These are phyloP conservation scores for Fusarium sp. DNA, from an alignment of 2,329 filamentous ascomycete species.

Conservation along the genomic window DNA sequence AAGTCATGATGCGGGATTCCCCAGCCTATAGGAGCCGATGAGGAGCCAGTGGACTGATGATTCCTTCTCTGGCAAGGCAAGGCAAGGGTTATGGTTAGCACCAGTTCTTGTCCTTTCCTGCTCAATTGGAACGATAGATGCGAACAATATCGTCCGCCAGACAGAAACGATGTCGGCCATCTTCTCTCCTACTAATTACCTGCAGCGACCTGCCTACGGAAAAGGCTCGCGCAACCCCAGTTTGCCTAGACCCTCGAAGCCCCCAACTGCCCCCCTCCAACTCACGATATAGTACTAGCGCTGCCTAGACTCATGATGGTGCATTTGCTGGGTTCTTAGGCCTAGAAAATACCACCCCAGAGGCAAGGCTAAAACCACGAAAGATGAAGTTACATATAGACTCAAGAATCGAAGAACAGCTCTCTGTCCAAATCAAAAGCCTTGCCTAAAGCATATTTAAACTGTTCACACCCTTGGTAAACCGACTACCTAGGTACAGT, in stretches of 20 bases:
- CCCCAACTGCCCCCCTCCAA: slow-evolving; percentile 32
- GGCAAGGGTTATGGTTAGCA: background rate
- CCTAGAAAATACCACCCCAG: slow-evolving; percentile 18
- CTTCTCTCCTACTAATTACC: background rate
- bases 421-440: background rate
- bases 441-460: background rate
- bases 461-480: background rate
- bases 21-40: background rate
- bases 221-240: slow-evolving; percentile 44
- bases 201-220: slow-evolving; percentile 32
- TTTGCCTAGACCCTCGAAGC: slow-evolving; percentile 42
- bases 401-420: background rate
- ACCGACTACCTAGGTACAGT: background rate
- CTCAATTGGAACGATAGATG: background rate
- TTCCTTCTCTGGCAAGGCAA: slow-evolving; percentile 6
- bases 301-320: slow-evolving; percentile 35
- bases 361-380: slow-evolving; percentile 8
- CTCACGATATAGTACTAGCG: slow-evolving; percentile 3
- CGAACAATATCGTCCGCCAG: background rate
- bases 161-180: background rate
- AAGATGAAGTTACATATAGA: background rate
- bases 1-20: slow-evolving; percentile 28
- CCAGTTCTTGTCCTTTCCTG: background rate
- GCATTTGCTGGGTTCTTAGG: slow-evolving; percentile 28
- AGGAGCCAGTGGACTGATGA: background rate